Evolutionary conservation across 148 eudicot species (phyloP), one percentile per base, ranked within the genome.

Genomic region (Fallopia convolvulus): DNA sequence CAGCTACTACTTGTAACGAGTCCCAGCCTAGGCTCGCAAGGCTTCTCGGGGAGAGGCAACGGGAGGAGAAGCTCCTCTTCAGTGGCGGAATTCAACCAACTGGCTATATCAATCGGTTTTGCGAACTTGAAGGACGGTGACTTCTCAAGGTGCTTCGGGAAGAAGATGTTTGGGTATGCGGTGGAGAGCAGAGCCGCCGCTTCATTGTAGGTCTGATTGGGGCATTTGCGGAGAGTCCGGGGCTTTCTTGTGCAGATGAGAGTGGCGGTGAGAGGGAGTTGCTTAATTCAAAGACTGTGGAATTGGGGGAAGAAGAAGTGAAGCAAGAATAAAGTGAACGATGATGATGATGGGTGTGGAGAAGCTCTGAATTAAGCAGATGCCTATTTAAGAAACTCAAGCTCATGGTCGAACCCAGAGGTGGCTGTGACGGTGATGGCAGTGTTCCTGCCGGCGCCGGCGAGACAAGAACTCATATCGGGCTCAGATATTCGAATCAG

Each of bases 181-280:
- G 97, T 91, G 76, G 99, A 95, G 39, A 95, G 94, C 36, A 95
- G 81, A 12, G 90, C 85, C 8, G 99, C 99, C 0, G 99, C 99
- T 78, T 95, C 99, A 53, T 86, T 92, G 86, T 92, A 95, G 4
- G 89, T 92, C 79, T 95, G 97, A 75, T 95, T 95, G 17, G 97
- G 99, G 55, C 99, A 83, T 80, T 95, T 95, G 36, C 99, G 90
- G 2, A 93, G 94, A 21, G 97, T 95, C 30, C 97, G 84, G 4
- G 97, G 90, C 66, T 91, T 95, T 81, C 97, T 79, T 18, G 93
- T 91, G 11, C 91, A 87, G 82, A 89, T 84, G 73, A 68, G 41
- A 68, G 73, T 15, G 40, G 42, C 10, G 18, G 73, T 6, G 63
- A 63, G 40, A 63, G 36, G 15, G 42, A 33, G 74, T 70, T 41